Evolutionary conservation across 75 land plant species (phyloP).

Genomic region (Chamaecyparis obtusa): DNA sequence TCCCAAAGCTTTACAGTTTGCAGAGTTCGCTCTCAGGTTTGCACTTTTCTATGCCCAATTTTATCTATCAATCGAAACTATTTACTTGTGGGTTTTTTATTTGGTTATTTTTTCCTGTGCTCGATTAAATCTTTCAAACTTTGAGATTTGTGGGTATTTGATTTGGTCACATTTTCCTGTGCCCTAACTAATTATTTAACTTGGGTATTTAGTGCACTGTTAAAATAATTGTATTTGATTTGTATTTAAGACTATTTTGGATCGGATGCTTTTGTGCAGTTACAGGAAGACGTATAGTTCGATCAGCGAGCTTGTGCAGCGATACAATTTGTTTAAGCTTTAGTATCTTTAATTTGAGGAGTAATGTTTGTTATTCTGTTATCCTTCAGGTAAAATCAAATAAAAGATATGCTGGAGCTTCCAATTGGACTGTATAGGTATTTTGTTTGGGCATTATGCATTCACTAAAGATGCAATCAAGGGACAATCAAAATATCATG

Average conservation of each 20-base stretch:
- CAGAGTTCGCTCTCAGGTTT: slow-evolving; percentile 8
- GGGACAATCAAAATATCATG: neutral
- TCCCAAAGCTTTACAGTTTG: slow-evolving; percentile 6
- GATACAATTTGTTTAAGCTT: slow-evolving; percentile 33
- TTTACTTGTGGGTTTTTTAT: neutral
- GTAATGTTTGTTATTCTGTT: neutral
- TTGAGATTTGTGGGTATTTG: neutral
- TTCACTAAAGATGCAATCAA: neutral
- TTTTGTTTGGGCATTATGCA: neutral
- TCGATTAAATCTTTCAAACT: neutral
- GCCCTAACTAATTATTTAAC: neutral
- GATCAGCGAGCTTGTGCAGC: slow-evolving; percentile 61
- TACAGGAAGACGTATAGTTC: slow-evolving; percentile 69
- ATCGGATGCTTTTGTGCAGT: slow-evolving; percentile 33
- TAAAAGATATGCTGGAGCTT: slow-evolving; percentile 89
- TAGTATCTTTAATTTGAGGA: neutral
- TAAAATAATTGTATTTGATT: neutral
- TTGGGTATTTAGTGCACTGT: neutral
- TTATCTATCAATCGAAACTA: neutral
- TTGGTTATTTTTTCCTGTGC: neutral
- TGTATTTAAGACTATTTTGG: neutral
- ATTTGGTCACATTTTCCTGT: no score
- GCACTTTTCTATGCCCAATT: neutral
- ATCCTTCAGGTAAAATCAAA: slow-evolving; percentile 84
- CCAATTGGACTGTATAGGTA: slow-evolving; percentile 95